Evolutionary conservation across 257 asterid species (phyloP), one percentile per base, ranked within the genome.

Genomic region (Coffea canephora): DNA sequence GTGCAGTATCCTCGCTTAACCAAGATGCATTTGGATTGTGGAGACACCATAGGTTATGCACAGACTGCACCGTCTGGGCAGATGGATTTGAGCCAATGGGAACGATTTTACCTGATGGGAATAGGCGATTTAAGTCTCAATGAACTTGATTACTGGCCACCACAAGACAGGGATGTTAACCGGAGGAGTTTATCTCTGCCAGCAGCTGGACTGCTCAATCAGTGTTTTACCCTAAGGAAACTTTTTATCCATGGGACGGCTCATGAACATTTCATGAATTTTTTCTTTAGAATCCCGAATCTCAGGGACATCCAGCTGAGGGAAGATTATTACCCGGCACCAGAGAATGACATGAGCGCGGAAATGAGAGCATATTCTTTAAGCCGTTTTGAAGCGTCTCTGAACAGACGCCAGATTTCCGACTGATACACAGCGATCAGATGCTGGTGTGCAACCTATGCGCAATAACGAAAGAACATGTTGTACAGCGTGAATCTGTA

Each of bases 71-170:
- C 97, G 16, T 86, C 93, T 0, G 98, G 99, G 73, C 97, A 92
- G 85, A 89, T 94, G 94, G 98, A 94, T 83, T 87, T 96, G 96
- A 92, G 97, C 85, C 85, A 81, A 36, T 96, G 99, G 99, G 99
- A 92, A 71, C 77, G 98, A 77, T 94, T 94, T 80, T 90, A 87
- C 83, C 81, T 94, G 48, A 34, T 77, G 0, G 97, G 94, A 27
- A 78, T 95, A n/a, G 88, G 87, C 6, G 78, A 79, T 72, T 83
- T 94, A 91, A 79, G 52, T 36, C 85, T 96, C 16, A 79, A 48
- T 1, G 96, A 96, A 84, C 93, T 96, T 6, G 96, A 96, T 73
- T 96, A 94, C 79, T 94, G 98, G 98, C 95, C 91, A 1, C 98
- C 98, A 4, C 97, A 94, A 77, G 99, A 96, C 70, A 78, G 95